Evolutionary conservation across 164 flowering plant genomes (phyloP).

Genomic region (Tetracentron sinense): DNA sequence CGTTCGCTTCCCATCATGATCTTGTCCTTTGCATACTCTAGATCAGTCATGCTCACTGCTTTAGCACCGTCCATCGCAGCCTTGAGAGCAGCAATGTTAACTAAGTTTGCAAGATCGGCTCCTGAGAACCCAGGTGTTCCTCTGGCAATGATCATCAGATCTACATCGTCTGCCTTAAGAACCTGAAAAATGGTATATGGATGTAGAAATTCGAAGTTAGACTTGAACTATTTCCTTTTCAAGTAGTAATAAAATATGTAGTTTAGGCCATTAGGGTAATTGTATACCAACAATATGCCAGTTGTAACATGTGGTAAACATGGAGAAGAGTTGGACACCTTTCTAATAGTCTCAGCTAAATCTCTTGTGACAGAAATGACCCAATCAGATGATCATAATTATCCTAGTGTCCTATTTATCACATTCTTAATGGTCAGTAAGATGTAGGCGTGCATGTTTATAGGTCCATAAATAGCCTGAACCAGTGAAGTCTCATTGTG

Average conservation of each 20-base stretch:
- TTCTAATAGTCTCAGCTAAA: too few species aligned
- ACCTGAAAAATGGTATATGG: conserved; percentile 40
- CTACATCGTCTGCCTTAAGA: conserved; percentile 89
- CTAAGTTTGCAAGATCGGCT: conserved; percentile 92
- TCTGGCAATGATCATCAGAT: conserved; percentile 89
- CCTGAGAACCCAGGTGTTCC: conserved; percentile 92
- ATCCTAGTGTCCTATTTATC: too few species aligned
- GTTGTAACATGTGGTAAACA: too few species aligned
- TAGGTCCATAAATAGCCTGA: too few species aligned
- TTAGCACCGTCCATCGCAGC: conserved; percentile 96
- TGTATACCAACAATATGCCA: too few species aligned
- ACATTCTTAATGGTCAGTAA: too few species aligned
- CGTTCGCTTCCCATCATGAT: conserved; percentile 94
- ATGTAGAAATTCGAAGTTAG: not conserved
- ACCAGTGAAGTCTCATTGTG: too few species aligned
- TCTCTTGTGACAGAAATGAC: too few species aligned
- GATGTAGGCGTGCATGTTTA: too few species aligned
- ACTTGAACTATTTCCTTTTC: not conserved
- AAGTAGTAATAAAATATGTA: not conserved
- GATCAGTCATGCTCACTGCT: conserved; percentile 74
- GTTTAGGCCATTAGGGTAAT: too few species aligned
- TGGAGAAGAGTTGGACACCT: too few species aligned
- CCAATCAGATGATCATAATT: too few species aligned
- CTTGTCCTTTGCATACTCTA: conserved; percentile 83
- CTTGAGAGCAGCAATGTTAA: conserved; percentile 86